These are phyloP conservation scores for Ensete glaucum DNA, from an alignment of 176 grass and related monocot genomes.

Conservation along the genomic window DNA sequence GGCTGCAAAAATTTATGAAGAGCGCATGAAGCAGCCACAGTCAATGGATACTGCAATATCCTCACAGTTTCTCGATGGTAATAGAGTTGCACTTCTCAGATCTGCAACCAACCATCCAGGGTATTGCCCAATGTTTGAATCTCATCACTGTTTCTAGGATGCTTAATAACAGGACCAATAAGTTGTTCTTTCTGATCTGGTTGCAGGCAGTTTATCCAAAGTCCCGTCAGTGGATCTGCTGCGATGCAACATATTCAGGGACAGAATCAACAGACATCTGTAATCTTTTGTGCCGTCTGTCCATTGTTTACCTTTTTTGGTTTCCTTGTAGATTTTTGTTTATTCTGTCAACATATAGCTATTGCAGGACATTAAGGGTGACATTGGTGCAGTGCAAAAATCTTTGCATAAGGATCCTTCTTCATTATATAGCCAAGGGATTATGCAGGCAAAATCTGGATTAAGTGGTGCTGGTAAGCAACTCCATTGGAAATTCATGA, in stretches of 20 bases:
- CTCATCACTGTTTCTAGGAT: neutral
- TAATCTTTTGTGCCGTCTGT: constrained; percentile 34
- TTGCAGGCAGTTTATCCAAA: constrained; percentile 50
- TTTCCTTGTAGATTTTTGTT: constrained; percentile 1
- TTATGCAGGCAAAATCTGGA: constrained; percentile 71
- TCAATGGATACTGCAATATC: constrained; percentile 12
- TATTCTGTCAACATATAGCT: constrained; percentile 1
- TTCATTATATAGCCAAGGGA: constrained; percentile 46
- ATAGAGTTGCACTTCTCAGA: constrained; percentile 9
- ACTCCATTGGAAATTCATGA: constrained; percentile 6
- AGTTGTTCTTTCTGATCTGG: neutral
- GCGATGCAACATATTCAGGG: constrained; percentile 55
- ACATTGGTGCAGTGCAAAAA: constrained; percentile 52
- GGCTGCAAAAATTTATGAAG: constrained; percentile 17
- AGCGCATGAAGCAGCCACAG: constrained; percentile 10
- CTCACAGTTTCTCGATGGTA: constrained; percentile 11
- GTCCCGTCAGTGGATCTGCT: constrained; percentile 47
- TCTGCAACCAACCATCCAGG: constrained; percentile 4
- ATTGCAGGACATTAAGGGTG: constrained; percentile 66
- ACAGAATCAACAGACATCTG: constrained; percentile 47
- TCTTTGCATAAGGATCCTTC: constrained; percentile 59
- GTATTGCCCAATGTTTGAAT: neutral
- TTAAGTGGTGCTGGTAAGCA: constrained; percentile 55
- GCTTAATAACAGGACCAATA: neutral
- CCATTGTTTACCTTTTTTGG: constrained; percentile 3